phyloP scores from a whole-genome alignment of 352 stramenopile species.

The Globisporangium irregulare region DNA sequence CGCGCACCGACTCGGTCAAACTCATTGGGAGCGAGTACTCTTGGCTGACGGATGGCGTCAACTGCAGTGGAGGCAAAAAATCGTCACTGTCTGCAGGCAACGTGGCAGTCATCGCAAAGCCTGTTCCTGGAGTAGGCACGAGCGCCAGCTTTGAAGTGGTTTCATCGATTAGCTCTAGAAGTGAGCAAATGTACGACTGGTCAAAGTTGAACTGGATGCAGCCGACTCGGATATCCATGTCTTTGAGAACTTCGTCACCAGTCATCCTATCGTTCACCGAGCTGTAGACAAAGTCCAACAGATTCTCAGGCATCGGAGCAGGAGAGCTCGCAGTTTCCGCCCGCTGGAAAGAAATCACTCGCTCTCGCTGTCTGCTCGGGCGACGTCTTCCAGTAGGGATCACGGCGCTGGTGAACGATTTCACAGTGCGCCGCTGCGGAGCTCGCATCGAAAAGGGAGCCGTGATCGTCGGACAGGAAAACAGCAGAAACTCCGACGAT shows the following conservation, averaged over 20 bases:
- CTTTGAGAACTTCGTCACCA: slow-evolving; percentile 43
- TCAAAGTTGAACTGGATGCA: slow-evolving; percentile 84
- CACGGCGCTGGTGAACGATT: slow-evolving; percentile 26
- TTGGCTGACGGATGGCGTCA: slow-evolving; percentile 56
- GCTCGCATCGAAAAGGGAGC: slow-evolving; percentile 60
- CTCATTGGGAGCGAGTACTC: slow-evolving; percentile 72
- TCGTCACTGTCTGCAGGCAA: slow-evolving; percentile 25
- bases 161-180: slow-evolving; percentile 74
- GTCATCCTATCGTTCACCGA: slow-evolving; percentile 60
- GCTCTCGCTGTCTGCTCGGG: slow-evolving; percentile 44
- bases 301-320: slow-evolving; percentile 32
- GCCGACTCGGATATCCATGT: slow-evolving; percentile 72
- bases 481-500: slow-evolving; percentile 74
- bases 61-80: slow-evolving; percentile 50
- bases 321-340: slow-evolving; percentile 19
- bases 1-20: slow-evolving; percentile 76
- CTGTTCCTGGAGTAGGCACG: slow-evolving; percentile 22
- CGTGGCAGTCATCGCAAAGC: slow-evolving; percentile 6
- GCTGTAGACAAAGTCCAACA: slow-evolving; percentile 64
- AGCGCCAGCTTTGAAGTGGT: slow-evolving; percentile 48
- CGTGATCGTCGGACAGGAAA: slow-evolving; percentile 69
- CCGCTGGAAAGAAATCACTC: slow-evolving; percentile 63
- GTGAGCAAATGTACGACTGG: slow-evolving; percentile 77
- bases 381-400: slow-evolving; percentile 25
- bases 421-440: slow-evolving; percentile 40